A percentile compares a stretch with the other conserved stretches of the same genome.
These are phyloP conservation scores for Zelonia costaricensis DNA, from an alignment of 208 protist species.

Conservation along the genomic window DNA sequence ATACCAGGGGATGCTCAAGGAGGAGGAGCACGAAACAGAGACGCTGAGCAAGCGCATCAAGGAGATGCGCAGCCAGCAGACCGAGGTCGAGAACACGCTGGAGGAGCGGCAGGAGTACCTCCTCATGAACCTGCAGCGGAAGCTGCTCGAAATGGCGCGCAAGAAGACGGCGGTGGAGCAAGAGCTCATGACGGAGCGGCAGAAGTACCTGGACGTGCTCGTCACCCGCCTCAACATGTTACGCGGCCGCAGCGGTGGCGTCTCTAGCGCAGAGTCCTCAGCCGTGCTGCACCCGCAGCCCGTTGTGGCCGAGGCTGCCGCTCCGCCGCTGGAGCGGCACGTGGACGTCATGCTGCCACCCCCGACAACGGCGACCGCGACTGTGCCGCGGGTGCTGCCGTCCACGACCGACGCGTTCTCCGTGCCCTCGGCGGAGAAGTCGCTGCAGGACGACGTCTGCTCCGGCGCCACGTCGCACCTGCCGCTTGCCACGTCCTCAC, in stretches of 20 bases:
- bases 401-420: not conserved
- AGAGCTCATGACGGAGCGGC: conserved; percentile 70
- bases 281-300: not conserved
- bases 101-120: conserved; percentile 73
- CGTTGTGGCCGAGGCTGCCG: not conserved
- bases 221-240: conserved; percentile 32
- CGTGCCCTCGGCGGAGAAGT: not conserved
- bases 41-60: conserved; percentile 48
- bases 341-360: not conserved
- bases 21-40: conserved; percentile 52
- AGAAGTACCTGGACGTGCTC: conserved; percentile 66
- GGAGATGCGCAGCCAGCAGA: conserved; percentile 50
- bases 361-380: not conserved
- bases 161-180: conserved; percentile 69
- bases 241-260: conserved; percentile 15
- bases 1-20: conserved; percentile 43
- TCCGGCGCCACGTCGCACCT: not conserved
- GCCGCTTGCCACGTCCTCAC: not conserved
- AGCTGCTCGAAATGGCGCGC: conserved; percentile 60
- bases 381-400: not conserved
- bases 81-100: conserved; percentile 62
- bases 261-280: conserved; percentile 13
- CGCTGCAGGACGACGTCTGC: not conserved
- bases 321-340: not conserved
- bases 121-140: conserved; percentile 64